Percentiles rank a stretch among this genome's conserved stretches.
Conservation (phyloP, 148 eudicot genomes). For the Fagopyrum homotropicum region DNA sequence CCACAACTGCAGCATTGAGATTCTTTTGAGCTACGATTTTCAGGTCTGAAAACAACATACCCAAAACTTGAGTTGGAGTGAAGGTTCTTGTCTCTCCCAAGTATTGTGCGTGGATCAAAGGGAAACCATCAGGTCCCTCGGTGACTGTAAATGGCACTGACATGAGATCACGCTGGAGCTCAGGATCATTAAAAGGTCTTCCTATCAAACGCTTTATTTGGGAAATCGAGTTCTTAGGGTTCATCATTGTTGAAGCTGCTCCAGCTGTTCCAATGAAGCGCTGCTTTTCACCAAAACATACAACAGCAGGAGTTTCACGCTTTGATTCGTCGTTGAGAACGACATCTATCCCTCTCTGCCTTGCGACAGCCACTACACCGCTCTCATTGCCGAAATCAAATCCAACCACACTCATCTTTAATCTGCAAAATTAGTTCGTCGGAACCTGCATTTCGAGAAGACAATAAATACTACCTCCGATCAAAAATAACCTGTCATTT, state of each 20-base stretch:
- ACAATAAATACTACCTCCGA: no score
- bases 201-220: constrained; percentile 88
- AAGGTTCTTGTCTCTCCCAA: constrained; percentile 43
- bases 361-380: constrained; percentile 73
- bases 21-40: constrained; percentile 19
- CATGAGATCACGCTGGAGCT: constrained; percentile 56
- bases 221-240: constrained; percentile 76
- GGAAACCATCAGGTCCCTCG: constrained; percentile 67
- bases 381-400: constrained; percentile 90
- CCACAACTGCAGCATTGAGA: constrained; percentile 43
- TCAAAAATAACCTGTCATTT: no score
- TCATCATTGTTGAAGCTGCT: constrained; percentile 81
- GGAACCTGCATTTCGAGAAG: no score
- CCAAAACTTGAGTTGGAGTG: constrained; percentile 50
- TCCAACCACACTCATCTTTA: constrained; percentile 69
- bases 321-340: constrained; percentile 79
- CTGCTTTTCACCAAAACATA: constrained; percentile 88
- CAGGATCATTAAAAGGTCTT: constrained; percentile 37
- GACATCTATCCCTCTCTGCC: constrained; percentile 77
- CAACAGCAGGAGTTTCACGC: constrained; percentile 76
- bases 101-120: constrained; percentile 55
- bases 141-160: constrained; percentile 69
- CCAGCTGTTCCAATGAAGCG: constrained; percentile 82
- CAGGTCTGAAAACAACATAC: constrained; percentile 34
- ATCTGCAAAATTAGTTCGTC: no score